Base-by-base conservation (phyloP, 129 eudicot species). In the Helianthus tuberosus region DNA sequence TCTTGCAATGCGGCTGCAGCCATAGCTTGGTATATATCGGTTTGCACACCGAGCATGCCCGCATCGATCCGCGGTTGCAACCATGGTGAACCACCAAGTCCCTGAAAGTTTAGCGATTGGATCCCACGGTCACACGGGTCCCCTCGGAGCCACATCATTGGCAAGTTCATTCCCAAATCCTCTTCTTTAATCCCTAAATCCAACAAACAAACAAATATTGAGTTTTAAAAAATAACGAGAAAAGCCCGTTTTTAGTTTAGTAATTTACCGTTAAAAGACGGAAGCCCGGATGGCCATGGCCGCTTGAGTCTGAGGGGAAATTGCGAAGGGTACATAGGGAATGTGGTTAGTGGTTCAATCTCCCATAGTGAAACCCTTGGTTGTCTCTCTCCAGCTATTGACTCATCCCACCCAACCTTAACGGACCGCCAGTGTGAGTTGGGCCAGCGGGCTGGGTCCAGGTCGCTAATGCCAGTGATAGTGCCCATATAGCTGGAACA, bases 381-480 rank as follows among this genome's bases (percentile, higher is more conserved):
- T 73, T 92, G 98, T 79, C 96, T 87, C 72, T 92, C 98, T 66
- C 98, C 98, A 9, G 98, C 91, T 8, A 96, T 92, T 39, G 98
- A 92, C 67, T 92, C 98, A 69, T 92, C 98, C 98, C 98, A 92
- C 7, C 98, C 98, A 68, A 91, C 97, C 86, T 91, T 91, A 29
- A 91, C 97, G 0, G 97, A 91, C 69, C 97, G 93, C 96, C 97
- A 92, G 66, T 92, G 96, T 25, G 97, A 92, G 81, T 87, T 92
- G 29, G 87, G 80, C 97, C 97, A 92, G 35, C 96, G 93, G 69
- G 75, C 87, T 35, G 96, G 89, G 73, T 92, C 97, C 47, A 86
- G 75, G 75, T 89, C 96, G 73, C 93, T 57, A 8, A 92, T 89
- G 54, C 97, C 97, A 44, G 96, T 92, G 62, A 91, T 91, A n/a